These are phyloP conservation scores for Xerocomus alliaceus DNA, from an alignment of 1,284 basidiomycete species.

Conservation along the genomic window DNA sequence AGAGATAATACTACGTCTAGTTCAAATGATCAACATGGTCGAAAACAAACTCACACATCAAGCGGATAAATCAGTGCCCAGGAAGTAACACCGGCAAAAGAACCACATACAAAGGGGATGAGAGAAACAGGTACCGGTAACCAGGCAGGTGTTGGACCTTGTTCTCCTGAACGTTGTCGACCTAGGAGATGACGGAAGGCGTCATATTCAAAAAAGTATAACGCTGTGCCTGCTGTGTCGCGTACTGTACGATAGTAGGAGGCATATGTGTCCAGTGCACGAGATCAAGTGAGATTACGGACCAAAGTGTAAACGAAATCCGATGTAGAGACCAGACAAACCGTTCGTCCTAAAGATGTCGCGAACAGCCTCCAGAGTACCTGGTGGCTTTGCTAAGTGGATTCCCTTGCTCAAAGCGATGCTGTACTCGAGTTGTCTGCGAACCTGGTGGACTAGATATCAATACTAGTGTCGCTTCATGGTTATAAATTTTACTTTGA, in stretches of 20 bases:
- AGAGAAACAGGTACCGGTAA: constrained; percentile 77
- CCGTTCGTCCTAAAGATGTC: constrained; percentile 75
- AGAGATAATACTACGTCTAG: neutral
- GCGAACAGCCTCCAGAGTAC: constrained; percentile 73
- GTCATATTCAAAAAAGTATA: constrained; percentile 91
- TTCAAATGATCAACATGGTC: neutral
- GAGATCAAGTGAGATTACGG: constrained; percentile 34
- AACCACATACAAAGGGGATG: constrained; percentile 86
- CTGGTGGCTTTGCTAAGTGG: constrained; percentile 69
- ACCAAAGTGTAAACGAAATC: constrained; percentile 83
- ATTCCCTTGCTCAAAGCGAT: constrained; percentile 84
- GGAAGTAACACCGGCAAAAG: constrained; percentile 81
- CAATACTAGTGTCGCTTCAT: constrained; percentile 7
- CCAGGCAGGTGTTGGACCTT: constrained; percentile 78
- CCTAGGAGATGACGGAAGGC: constrained; percentile 80
- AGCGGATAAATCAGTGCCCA: constrained; percentile 87
- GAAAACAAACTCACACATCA: constrained; percentile 67
- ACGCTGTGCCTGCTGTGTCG: constrained; percentile 80
- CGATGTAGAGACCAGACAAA: constrained; percentile 79
- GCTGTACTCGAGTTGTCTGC: constrained; percentile 91
- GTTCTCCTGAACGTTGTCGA: constrained; percentile 72
- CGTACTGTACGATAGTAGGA: constrained; percentile 57
- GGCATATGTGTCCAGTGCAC: neutral
- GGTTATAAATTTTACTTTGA: constrained; percentile 71
- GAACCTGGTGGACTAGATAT: constrained; percentile 59